Evolutionary conservation across 1,139 yeast genomes (phyloP).

Genomic region (Debaryomyces nepalensis): DNA sequence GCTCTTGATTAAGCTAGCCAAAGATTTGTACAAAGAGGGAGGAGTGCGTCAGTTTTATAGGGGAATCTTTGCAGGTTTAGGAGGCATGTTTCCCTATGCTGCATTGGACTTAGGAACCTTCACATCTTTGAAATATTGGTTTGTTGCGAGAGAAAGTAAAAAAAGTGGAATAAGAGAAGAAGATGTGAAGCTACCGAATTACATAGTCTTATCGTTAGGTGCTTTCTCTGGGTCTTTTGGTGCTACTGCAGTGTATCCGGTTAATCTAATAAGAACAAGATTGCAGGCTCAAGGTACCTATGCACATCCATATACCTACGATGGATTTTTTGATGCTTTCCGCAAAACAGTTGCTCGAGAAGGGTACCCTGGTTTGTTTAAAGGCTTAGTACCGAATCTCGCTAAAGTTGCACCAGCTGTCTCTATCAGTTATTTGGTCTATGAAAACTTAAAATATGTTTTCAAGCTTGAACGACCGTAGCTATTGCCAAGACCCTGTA

Average conservation of each 20-base stretch:
- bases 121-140: conserved; percentile 79
- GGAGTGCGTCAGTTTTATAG: conserved; percentile 81
- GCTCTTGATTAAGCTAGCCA: conserved; percentile 68
- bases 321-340: conserved; percentile 83
- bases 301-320: conserved; percentile 89
- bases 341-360: conserved; percentile 77
- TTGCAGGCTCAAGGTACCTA: conserved; percentile 96
- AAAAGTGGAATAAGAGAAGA: conserved; percentile 54
- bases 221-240: conserved; percentile 96
- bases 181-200: conserved; percentile 76
- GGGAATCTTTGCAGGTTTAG: conserved; percentile 83
- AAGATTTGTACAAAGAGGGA: conserved; percentile 76
- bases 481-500: background rate
- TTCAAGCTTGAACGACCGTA: conserved; percentile 47
- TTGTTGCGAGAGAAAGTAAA: conserved; percentile 65
- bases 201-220: conserved; percentile 84
- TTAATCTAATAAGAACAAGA: conserved; percentile 87
- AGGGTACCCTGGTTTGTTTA: conserved; percentile 86
- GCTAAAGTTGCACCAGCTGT: conserved; percentile 98
- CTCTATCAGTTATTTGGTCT: conserved; percentile 90
- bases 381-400: conserved; percentile 90
- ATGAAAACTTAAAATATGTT: conserved; percentile 79
- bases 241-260: conserved; percentile 92
- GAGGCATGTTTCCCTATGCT: conserved; percentile 97
- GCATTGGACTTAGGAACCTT: conserved; percentile 95